Conservation (phyloP, 176 grass and related monocot species). For the Panicum miliaceum region DNA sequence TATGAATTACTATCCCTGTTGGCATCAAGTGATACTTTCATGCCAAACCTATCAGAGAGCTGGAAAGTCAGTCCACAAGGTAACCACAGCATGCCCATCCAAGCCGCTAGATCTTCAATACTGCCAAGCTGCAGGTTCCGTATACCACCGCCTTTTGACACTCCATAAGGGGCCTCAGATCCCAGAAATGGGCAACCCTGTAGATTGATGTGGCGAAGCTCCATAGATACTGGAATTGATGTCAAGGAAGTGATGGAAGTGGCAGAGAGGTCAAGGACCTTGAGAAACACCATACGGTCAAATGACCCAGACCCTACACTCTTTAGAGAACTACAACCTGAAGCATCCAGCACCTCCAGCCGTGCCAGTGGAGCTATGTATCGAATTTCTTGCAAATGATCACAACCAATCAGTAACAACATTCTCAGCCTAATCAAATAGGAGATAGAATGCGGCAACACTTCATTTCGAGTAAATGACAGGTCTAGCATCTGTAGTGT, state of each 20-base stretch:
- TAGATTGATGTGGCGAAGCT: conserved; percentile 10
- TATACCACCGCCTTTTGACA: conserved; percentile 9
- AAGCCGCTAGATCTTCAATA: neutral
- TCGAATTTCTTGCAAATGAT: conserved; percentile 29
- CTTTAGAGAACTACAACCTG: conserved; percentile 19
- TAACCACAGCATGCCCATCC: conserved; percentile 38
- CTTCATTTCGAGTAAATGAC: neutral
- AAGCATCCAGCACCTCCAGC: conserved; percentile 28
- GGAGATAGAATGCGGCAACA: conserved; percentile 11
- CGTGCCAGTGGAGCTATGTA: conserved; percentile 2
- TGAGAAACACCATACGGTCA: conserved; percentile 21
- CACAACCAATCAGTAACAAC: conserved; percentile 29
- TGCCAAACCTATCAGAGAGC: neutral
- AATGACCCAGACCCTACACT: conserved; percentile 1
- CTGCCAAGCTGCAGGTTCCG: neutral
- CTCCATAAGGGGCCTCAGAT: conserved; percentile 15
- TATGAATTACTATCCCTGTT: conserved; percentile 4
- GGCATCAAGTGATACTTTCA: neutral
- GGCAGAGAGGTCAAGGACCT: conserved; percentile 38
- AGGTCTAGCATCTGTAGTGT: neutral
- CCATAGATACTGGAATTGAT: neutral
- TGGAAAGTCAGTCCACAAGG: conserved; percentile 31
- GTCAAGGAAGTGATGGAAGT: conserved; percentile 9
- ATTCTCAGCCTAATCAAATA: neutral
- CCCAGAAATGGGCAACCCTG: neutral